Evolutionary conservation across 2,329 filamentous ascomycete genomes (phyloP).

Genomic region (Diaporthe citriasiana): DNA sequence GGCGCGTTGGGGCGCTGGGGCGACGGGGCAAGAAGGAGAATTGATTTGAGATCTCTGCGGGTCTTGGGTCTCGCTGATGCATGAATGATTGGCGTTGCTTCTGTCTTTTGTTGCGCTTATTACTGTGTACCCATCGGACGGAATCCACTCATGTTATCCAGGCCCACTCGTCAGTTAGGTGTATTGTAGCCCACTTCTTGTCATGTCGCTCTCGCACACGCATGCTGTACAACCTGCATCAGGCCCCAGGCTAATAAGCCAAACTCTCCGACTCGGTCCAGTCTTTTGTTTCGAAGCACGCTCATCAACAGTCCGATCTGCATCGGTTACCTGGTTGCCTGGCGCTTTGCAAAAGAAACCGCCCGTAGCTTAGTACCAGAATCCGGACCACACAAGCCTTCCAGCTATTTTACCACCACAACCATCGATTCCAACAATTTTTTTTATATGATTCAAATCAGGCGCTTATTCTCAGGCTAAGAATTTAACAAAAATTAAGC

Average conservation of each 20-base stretch:
- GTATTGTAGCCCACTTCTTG: not conserved
- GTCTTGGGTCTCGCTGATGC: conserved; percentile 7
- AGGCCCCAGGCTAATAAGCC: conserved; percentile 8
- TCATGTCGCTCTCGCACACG: not conserved
- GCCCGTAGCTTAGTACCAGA: too few species aligned
- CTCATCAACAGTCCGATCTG: not conserved
- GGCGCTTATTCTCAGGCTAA: too few species aligned
- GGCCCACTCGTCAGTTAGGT: not conserved
- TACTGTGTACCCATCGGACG: conserved; percentile 4
- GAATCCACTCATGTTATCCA: not conserved
- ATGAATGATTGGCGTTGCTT: conserved; percentile 31
- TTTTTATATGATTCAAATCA: too few species aligned
- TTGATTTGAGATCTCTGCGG: conserved; percentile 35
- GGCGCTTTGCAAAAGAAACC: too few species aligned
- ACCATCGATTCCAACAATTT: too few species aligned
- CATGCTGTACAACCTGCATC: not conserved
- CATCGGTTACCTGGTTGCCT: not conserved
- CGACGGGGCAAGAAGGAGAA: conserved; percentile 22
- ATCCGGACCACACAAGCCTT: too few species aligned
- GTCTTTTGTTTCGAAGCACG: conserved; percentile 19
- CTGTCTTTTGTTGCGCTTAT: not conserved
- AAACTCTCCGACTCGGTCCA: conserved; percentile 20
- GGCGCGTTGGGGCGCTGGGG: not conserved
- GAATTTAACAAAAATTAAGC: too few species aligned
- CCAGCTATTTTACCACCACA: too few species aligned